Base-by-base conservation (phyloP, 2,329 filamentous ascomycete genomes). In the Beauveria medogensis region DNA sequence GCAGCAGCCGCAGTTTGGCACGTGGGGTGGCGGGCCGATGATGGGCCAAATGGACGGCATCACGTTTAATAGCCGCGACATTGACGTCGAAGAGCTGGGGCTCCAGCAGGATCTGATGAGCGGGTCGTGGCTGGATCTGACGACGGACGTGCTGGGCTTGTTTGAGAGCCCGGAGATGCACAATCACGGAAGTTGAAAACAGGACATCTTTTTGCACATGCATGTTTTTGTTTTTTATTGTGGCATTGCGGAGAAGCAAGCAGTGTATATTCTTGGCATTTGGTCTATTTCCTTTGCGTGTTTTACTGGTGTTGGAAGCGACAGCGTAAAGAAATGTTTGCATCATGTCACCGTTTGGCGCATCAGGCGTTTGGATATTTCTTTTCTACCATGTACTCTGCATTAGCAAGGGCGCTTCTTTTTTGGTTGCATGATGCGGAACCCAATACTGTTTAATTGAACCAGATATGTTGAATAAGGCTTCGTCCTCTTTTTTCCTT, bases 21-120 rank as follows among this genome's bases (percentile, higher is more conserved):
- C 62, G 66, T 1, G 74, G 73, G 73, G 67, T 63, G n/a, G 65
- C 67, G 5, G 65, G 24, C 55, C 47, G 16, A 59, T 68, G 2
- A 67, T 69, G 64, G 70, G 71, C 8, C 74, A 69, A 59, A 74
- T 77, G 63, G 75, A 81, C 52, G 74, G 75, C 64, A 87, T 92
- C 74, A 86, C 89, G 63, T 90, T 92, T 65, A 85, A 91, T 69
- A 88, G 84, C 63, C 88, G 90, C 64, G 88, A 92, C 65, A 84
- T 93, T 40, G 88, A 92, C 64, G 88, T 92, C 78, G 84, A 82
- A 26, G 76, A 83, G 5, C 74, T 92, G 20, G 86, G 84, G 0
- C 63, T 80, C 44, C 75, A 77, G 1, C 82, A 85, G 18, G 87
- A 90, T 48, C 82, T 90, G 73, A 84, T 89, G 78, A 84, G 86